phyloP scores from a whole-genome alignment of 2,329 filamentous ascomycete genomes.

The Bipolaris gigantea region DNA sequence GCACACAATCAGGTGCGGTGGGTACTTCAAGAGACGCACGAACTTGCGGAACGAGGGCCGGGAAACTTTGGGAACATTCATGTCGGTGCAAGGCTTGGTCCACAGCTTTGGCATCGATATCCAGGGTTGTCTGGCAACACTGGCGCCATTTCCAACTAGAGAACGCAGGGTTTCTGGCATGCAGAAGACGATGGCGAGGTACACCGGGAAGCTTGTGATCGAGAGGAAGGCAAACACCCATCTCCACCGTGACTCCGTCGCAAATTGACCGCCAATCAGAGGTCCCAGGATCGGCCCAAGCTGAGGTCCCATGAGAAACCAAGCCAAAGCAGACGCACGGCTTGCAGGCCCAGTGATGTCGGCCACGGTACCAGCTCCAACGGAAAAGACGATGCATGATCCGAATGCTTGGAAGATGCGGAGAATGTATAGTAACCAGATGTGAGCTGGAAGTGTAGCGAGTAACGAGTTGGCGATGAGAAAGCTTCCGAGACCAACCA shows the following conservation, averaged over 20 bases:
- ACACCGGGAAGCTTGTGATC: conserved; percentile 30
- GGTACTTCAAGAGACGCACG: conserved; percentile 30
- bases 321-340: conserved; percentile 47
- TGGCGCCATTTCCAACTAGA: conserved; percentile 49
- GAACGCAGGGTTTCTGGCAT: conserved; percentile 53
- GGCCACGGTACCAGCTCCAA: conserved; percentile 50
- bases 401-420: conserved; percentile 50
- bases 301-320: conserved; percentile 51
- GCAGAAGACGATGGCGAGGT: conserved; percentile 40
- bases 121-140: conserved; percentile 31
- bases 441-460: conserved; percentile 45
- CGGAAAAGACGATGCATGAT: conserved; percentile 48
- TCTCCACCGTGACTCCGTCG: conserved; percentile 44
- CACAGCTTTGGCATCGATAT: conserved; percentile 31
- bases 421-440: conserved; percentile 45
- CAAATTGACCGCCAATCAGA: conserved; percentile 48
- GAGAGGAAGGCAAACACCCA: conserved; percentile 51
- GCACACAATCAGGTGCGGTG: conserved; percentile 35
- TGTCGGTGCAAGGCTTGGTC: conserved; percentile 23
- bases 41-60: conserved; percentile 28
- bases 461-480: conserved; percentile 47
- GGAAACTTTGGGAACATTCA: conserved; percentile 26
- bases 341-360: conserved; percentile 48
- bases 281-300: conserved; percentile 51
- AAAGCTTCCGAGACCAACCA: conserved; percentile 47